Base-by-base conservation (phyloP, 495 filamentous ascomycete species). In the Neurospora sp. region DNA sequence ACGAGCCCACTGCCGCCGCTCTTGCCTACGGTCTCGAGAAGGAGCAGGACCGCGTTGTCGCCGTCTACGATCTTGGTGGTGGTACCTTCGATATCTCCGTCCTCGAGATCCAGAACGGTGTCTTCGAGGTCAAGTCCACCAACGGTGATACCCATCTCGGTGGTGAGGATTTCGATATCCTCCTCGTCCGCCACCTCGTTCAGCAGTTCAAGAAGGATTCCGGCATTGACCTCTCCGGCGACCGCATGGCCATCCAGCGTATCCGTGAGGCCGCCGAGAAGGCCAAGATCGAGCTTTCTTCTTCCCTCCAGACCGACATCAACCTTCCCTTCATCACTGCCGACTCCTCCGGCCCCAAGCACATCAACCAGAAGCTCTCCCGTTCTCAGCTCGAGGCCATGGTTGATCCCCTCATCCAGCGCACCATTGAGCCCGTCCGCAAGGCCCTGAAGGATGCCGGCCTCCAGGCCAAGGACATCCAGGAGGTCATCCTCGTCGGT, bases 191-290 rank as follows among this genome's bases (percentile, higher is more conserved):
- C 79, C 90, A 97, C 88, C 88, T 99, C 42, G 94, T 98, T 70
- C 88, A 92, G 83, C 90, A 96, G 81, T 99, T 99, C 89, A 98
- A 97, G 92, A 93, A 92, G 84, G 93, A 97, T 73, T 92, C 92
- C 39, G 91, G 93, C 71, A 93, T 98, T 74, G 96, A 99, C 83
- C 89, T 99, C 70, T 92, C 92, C 42, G 85, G 84, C 76, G 96
- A 99, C 88, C 94, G 96, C 80, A 98, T 99, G 96, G 96, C 96
- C 73, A 96, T 99, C 78, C 96, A 99, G 88, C 89, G 96, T 86
- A 98, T 99, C 83, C 96, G 96, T 85, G 96, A 99, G 87, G 96
- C 96, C 75, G 96, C 96, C 75, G 96, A 99, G 90, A 99, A 99
- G 90, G 96, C 96, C 81, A 99, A 99, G 93, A 99, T 98, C 80